Evolutionary conservation across 2,329 filamentous ascomycete genomes (phyloP).

Genomic region (Endocalyx cinctus): DNA sequence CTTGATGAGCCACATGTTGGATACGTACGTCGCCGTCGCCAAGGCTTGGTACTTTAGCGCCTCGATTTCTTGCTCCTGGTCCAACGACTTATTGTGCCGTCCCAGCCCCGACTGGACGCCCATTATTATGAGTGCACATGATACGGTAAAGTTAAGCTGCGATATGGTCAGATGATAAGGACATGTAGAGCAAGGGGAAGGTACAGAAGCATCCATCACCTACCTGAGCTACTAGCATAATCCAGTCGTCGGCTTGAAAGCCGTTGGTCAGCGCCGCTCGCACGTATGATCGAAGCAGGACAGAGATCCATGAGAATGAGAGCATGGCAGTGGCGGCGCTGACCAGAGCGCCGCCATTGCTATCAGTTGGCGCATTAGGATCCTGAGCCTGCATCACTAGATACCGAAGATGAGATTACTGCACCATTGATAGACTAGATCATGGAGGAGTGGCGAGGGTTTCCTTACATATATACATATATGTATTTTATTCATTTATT

Average conservation of each 20-base stretch:
- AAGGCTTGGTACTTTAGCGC: constrained; percentile 51
- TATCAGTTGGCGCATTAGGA: constrained; percentile 24
- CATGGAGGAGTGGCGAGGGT: no score
- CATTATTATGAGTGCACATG: constrained; percentile 40
- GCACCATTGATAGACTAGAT: no score
- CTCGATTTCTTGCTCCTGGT: constrained; percentile 34
- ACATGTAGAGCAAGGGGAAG: background rate
- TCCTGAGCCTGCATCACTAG: constrained; percentile 29
- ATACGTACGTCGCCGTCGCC: constrained; percentile 44
- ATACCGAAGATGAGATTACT: no score
- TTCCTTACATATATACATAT: no score
- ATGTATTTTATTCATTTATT: no score
- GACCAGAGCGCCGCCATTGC: constrained; percentile 24
- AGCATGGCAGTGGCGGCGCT: constrained; percentile 32
- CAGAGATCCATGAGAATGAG: constrained; percentile 25
- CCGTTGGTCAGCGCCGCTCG: constrained; percentile 24
- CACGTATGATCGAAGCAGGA: constrained; percentile 23
- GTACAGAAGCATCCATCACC: constrained; percentile 6
- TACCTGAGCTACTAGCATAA: constrained; percentile 48
- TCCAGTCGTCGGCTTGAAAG: constrained; percentile 49
- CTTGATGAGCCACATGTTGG: constrained; percentile 54
- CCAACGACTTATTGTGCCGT: constrained; percentile 41
- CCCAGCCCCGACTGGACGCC: constrained; percentile 41
- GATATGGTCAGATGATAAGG: constrained; percentile 4
- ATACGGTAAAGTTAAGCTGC: constrained; percentile 42